Conservation (phyloP, 2,329 filamentous ascomycete genomes). For the Cryphonectria nitschkei region DNA sequence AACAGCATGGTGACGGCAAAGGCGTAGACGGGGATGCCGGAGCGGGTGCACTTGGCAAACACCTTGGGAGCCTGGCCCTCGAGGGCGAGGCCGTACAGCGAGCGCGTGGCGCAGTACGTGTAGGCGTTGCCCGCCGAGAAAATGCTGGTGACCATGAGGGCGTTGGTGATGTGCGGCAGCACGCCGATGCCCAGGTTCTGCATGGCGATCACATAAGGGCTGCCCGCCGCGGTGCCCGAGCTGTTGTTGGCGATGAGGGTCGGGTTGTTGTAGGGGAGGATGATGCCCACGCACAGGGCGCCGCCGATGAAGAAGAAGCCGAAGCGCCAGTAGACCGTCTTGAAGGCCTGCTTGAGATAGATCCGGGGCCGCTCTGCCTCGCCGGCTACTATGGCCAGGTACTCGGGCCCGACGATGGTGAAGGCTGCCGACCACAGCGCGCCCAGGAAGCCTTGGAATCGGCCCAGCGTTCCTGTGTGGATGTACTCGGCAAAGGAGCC, state of each 20-base stretch:
- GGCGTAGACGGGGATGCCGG: constrained; percentile 64
- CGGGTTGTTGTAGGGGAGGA: constrained; percentile 67
- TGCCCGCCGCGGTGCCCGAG: constrained; percentile 54
- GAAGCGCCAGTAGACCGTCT: constrained; percentile 73
- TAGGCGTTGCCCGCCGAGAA: constrained; percentile 30
- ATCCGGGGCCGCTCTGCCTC: constrained; percentile 67
- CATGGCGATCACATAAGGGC: constrained; percentile 68
- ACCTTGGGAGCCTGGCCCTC: constrained; percentile 37
- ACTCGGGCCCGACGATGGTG: constrained; percentile 69
- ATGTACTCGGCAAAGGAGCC: constrained; percentile 67
- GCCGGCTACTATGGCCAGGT: constrained; percentile 70
- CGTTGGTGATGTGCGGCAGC: constrained; percentile 63
- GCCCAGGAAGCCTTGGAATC: constrained; percentile 71
- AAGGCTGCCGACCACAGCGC: constrained; percentile 68
- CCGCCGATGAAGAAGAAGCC: constrained; percentile 73
- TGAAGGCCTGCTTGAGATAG: constrained; percentile 71
- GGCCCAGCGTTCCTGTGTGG: constrained; percentile 63
- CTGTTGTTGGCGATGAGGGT: constrained; percentile 52
- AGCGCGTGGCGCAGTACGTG: constrained; percentile 29
- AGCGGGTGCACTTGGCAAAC: constrained; percentile 60
- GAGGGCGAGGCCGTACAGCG: constrained; percentile 29
- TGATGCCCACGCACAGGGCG: constrained; percentile 67
- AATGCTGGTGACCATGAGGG: constrained; percentile 40
- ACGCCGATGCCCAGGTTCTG: constrained; percentile 54
- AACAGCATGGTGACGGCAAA: constrained; percentile 58